Evolutionary conservation across 1,139 yeast species (phyloP).

Genomic region (Yamadazyma pseudoaaseri): DNA sequence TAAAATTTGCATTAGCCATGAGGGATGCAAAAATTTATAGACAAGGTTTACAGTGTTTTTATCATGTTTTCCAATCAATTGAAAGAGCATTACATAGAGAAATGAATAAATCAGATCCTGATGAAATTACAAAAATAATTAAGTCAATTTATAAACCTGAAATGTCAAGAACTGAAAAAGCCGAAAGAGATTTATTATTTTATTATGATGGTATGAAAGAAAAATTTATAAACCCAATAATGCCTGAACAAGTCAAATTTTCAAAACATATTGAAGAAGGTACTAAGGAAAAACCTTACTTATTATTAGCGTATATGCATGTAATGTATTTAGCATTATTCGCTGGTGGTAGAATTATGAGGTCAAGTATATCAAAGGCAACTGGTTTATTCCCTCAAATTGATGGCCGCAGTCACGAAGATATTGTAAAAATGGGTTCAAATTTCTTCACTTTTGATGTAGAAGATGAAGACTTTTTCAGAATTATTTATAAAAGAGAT

Average conservation of each 20-base stretch:
- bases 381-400: constrained; percentile 75
- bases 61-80: constrained; percentile 69
- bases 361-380: constrained; percentile 64
- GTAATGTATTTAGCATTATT: constrained; percentile 83
- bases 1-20: constrained; percentile 72
- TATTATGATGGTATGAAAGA: constrained; percentile 56
- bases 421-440: constrained; percentile 60
- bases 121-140: constrained; percentile 44
- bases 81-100: constrained; percentile 57
- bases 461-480: constrained; percentile 63
- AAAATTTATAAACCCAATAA: constrained; percentile 56
- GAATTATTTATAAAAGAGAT: constrained; percentile 68
- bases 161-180: constrained; percentile 58
- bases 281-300: constrained; percentile 62
- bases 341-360: constrained; percentile 81
- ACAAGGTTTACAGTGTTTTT: constrained; percentile 78
- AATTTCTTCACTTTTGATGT: constrained; percentile 73
- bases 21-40: constrained; percentile 75
- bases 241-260: constrained; percentile 62
- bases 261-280: constrained; percentile 56
- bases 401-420: constrained; percentile 60
- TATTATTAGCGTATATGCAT: constrained; percentile 80
- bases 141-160: constrained; percentile 68
- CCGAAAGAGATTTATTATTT: constrained; percentile 64
- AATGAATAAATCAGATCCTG: constrained; percentile 28